Evolutionary conservation across 371 early-diverging fungal genomes (phyloP).

Genomic region (Mucor lusitanicus): DNA sequence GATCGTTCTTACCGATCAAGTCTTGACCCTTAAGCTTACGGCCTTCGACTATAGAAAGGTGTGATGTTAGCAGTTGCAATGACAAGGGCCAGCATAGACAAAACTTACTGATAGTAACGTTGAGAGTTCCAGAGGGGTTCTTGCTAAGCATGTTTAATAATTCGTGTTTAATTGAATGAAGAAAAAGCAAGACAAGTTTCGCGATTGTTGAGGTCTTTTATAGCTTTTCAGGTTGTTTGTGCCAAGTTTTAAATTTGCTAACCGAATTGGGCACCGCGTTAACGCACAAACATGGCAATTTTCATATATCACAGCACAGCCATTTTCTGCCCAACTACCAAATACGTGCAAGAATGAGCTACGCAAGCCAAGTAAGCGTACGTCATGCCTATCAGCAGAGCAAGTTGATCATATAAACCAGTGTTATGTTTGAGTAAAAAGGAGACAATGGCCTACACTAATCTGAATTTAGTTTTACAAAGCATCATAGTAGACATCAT

Average conservation of each 20-base stretch:
- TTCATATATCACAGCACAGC: background rate
- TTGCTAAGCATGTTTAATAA: constrained; percentile 20
- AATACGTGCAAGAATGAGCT: background rate
- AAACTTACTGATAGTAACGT: constrained; percentile 32
- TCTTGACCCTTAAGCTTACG: constrained; percentile 29
- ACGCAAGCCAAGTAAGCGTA: background rate
- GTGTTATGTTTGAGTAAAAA: background rate
- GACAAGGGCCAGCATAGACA: too few species aligned
- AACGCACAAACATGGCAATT: background rate
- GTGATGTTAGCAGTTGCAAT: background rate
- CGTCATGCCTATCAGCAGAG: background rate
- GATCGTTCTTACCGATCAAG: constrained; percentile 28
- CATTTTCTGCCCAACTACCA: background rate
- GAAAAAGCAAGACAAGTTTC: background rate
- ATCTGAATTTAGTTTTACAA: background rate
- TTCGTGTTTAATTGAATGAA: background rate
- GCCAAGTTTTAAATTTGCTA: background rate
- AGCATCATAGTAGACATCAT: background rate
- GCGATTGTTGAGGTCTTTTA: constrained; percentile 5
- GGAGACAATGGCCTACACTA: background rate
- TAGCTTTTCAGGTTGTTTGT: constrained; percentile 4
- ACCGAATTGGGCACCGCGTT: background rate
- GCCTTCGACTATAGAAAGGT: constrained; percentile 22
- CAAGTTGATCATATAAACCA: background rate
- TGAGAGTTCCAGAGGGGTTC: constrained; percentile 23